phyloP scores from a whole-genome alignment of 2,329 filamentous ascomycete genomes.

The Apiospora hydei region DNA sequence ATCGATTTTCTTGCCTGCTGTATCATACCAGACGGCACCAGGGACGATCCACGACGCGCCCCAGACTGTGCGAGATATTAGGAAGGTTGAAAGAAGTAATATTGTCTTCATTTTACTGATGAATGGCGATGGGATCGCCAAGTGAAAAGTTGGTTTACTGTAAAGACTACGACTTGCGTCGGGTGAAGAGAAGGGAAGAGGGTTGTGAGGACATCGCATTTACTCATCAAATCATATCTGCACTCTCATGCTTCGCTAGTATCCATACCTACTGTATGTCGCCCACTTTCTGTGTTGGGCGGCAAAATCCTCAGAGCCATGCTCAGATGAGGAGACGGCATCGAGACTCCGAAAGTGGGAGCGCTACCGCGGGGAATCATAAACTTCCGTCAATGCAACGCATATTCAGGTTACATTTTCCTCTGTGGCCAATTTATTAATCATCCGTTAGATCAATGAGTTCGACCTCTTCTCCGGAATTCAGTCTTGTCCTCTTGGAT shows the following conservation, averaged over 20 bases:
- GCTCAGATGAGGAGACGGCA: conserved; percentile 3
- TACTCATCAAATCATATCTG: not conserved
- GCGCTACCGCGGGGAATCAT: not conserved
- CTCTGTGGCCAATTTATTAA: conserved; percentile 27
- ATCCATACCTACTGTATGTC: not conserved
- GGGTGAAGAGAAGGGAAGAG: not conserved
- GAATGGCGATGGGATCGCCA: not conserved
- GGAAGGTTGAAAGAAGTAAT: not conserved
- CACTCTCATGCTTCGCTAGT: not conserved
- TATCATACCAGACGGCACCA: conserved; percentile 48
- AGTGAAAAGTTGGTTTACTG: not conserved
- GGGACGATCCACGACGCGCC: conserved; percentile 49
- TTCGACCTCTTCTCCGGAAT: conserved; percentile 28
- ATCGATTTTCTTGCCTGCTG: conserved; percentile 47
- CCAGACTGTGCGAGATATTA: conserved; percentile 22
- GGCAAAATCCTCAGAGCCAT: not conserved
- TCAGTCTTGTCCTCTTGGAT: conserved; percentile 30
- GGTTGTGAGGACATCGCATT: not conserved
- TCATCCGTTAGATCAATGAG: conserved; percentile 38
- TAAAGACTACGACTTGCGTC: not conserved
- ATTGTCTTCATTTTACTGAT: not conserved
- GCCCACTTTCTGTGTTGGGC: not conserved
- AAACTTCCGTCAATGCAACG: not conserved
- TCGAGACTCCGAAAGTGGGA: conserved; percentile 16
- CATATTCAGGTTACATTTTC: not conserved